phyloP scores from a whole-genome alignment of 225 moss, liverwort and hornwort genomes.

The Takakia lepidozioides region DNA sequence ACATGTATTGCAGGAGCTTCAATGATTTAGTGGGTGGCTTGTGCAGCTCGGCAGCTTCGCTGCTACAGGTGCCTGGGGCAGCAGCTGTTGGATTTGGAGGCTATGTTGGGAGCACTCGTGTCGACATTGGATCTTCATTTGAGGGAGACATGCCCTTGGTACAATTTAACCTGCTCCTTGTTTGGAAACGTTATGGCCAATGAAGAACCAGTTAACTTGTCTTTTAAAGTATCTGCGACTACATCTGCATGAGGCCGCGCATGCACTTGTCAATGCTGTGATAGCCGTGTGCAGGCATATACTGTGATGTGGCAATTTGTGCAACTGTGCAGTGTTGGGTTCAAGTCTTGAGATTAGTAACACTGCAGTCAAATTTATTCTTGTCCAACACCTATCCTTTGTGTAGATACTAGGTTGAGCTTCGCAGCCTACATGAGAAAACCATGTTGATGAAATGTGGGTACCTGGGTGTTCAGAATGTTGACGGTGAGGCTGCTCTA shows the following conservation, averaged over 20 bases:
- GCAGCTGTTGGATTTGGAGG: slow-evolving; percentile 76
- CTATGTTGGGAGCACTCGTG: slow-evolving; percentile 61
- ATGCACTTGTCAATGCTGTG: no score
- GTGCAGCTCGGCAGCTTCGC: slow-evolving; percentile 70
- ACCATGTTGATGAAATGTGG: no score
- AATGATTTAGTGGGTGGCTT: slow-evolving; percentile 3
- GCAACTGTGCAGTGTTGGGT: slow-evolving; percentile 1
- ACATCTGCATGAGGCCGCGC: no score
- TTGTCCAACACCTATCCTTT: no score
- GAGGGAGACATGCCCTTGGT: slow-evolving; percentile 69
- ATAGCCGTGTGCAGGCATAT: neutral
- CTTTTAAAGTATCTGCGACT: no score
- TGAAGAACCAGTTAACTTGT: no score
- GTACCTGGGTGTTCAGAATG: slow-evolving; percentile 48
- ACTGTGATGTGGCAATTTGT: neutral
- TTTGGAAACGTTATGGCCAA: no score
- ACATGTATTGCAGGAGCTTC: neutral
- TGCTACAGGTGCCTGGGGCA: slow-evolving; percentile 43
- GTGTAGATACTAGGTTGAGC: no score
- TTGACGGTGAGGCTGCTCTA: slow-evolving; percentile 78
- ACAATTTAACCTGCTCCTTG: no score
- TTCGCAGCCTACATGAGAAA: no score
- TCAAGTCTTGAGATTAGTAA: slow-evolving; percentile 1
- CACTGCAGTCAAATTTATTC: no score
- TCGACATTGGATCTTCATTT: slow-evolving; percentile 30